Conservation (phyloP, 2,329 filamentous ascomycete species). For the Phialocephala subalpina region DNA sequence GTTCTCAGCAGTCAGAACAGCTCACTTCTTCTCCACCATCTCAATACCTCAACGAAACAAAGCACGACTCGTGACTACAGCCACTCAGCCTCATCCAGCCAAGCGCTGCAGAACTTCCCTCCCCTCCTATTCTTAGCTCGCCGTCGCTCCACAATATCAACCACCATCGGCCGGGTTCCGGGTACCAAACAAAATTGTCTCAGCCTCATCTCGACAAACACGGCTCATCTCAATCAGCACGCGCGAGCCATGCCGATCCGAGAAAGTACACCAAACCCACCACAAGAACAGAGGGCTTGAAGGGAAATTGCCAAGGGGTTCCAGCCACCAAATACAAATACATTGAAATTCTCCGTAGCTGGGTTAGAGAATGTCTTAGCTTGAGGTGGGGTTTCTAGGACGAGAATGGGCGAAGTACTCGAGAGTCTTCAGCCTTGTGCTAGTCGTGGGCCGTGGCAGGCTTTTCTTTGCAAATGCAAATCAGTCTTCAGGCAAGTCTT, state of each 20-base stretch:
- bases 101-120: neutral
- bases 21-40: too few species aligned
- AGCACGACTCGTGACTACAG: neutral
- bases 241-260: neutral
- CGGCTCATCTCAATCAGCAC: neutral
- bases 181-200: neutral
- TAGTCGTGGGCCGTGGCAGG: too few species aligned
- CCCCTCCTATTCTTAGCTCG: too few species aligned
- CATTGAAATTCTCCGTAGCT: neutral
- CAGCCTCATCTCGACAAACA: neutral
- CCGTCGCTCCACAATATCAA: too few species aligned
- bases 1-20: too few species aligned
- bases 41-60: neutral
- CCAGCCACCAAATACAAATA: neutral
- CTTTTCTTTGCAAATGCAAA: too few species aligned
- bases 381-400: neutral
- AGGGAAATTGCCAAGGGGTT: neutral
- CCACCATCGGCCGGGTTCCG: too few species aligned
- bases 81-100: neutral
- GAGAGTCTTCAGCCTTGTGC: too few species aligned
- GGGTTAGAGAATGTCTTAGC: neutral
- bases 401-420: neutral
- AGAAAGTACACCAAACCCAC: neutral
- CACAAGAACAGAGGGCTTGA: neutral
- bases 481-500: too few species aligned